A percentile compares a stretch with the other conserved stretches of the same genome.
phyloP scores from a whole-genome alignment of 768 basidiomycete species.

The Wakefieldia striispora region DNA sequence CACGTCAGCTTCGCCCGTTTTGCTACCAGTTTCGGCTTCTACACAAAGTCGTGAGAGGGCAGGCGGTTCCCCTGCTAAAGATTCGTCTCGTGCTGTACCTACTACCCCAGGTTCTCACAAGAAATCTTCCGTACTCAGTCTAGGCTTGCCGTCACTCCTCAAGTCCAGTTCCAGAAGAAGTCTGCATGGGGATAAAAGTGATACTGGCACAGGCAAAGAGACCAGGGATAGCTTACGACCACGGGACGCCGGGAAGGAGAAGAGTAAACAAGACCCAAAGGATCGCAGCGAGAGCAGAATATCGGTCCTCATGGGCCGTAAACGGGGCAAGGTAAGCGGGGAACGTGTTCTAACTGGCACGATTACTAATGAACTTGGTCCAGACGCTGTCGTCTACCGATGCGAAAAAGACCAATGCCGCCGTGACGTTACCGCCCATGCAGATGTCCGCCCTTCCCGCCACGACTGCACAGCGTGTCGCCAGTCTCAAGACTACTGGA shows the following conservation, averaged over 20 bases:
- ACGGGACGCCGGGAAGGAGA: conserved; percentile 45
- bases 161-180: conserved; percentile 85
- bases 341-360: background rate
- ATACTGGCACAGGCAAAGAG: conserved; percentile 40
- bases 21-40: conserved; percentile 45
- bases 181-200: conserved; percentile 58
- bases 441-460: conserved; percentile 84
- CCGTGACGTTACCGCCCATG: conserved; percentile 82
- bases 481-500: conserved; percentile 63
- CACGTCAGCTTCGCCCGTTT: conserved; percentile 48
- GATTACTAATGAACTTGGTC: conserved; percentile 10
- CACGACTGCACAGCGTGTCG: conserved; percentile 80
- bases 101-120: conserved; percentile 63
- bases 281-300: conserved; percentile 89
- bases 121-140: conserved; percentile 80
- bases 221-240: conserved; percentile 52
- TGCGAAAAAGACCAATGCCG: conserved; percentile 67
- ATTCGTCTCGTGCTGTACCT: conserved; percentile 50
- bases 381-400: conserved; percentile 86
- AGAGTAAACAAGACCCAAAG: conserved; percentile 72
- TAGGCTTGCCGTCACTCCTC: conserved; percentile 78
- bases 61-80: conserved; percentile 51
- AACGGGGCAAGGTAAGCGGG: conserved; percentile 81
- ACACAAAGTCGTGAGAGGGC: conserved; percentile 43
- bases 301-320: conserved; percentile 82